Percentiles rank a stretch among this genome's conserved stretches.
These are phyloP conservation scores for Calonectria honghensis DNA, from an alignment of 2,329 filamentous ascomycete species.

Conservation along the genomic window DNA sequence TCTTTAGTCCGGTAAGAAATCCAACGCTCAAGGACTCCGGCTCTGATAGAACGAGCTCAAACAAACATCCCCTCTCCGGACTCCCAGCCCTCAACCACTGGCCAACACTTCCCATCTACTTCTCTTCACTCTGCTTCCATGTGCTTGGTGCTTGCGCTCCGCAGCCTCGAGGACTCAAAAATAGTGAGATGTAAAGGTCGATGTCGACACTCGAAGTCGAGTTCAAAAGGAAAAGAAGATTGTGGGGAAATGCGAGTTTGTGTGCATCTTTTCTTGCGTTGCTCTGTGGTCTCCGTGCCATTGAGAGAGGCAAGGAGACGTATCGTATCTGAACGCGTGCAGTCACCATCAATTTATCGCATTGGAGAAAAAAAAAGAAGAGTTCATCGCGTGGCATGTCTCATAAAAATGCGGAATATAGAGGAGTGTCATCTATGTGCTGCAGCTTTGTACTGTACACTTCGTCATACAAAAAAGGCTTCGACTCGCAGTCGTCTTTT, in stretches of 20 bases:
- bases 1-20: conserved; percentile 76
- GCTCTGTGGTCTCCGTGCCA: conserved; percentile 77
- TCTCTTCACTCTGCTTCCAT: conserved; percentile 27
- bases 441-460: conserved; percentile 52
- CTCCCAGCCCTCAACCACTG: conserved; percentile 17
- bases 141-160: conserved; percentile 58
- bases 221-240: conserved; percentile 24
- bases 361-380: background rate
- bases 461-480: conserved; percentile 51
- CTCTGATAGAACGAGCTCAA: conserved; percentile 77
- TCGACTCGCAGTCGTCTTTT: conserved; percentile 30
- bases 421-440: conserved; percentile 55
- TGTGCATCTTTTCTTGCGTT: conserved; percentile 73
- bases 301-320: conserved; percentile 71
- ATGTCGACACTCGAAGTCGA: conserved; percentile 13
- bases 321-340: conserved; percentile 79
- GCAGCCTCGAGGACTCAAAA: conserved; percentile 48
- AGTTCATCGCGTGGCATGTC: conserved; percentile 18
- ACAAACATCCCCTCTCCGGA: conserved; percentile 29
- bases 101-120: conserved; percentile 32
- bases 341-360: background rate
- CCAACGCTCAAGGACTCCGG: conserved; percentile 75
- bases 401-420: conserved; percentile 39
- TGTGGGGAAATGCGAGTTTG: conserved; percentile 26
- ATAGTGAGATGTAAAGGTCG: conserved; percentile 23